A percentile compares a stretch with the other conserved stretches of the same genome.
Evolutionary conservation across 441 rosid genomes (phyloP).

Genomic region (Omphalea diandra): DNA sequence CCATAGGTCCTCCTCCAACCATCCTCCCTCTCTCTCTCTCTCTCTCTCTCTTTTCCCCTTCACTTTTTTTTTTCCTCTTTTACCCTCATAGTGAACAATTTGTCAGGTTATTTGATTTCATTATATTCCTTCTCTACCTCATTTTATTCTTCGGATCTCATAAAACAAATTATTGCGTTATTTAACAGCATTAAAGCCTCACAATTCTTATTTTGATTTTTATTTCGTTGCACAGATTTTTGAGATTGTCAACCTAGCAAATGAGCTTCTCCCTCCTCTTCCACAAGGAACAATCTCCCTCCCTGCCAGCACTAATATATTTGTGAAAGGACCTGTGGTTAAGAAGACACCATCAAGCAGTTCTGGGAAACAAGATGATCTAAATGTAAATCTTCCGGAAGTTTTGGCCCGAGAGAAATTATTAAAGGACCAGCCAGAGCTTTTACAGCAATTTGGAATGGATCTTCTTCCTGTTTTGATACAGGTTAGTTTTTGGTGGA

Average conservation of each 20-base stretch:
- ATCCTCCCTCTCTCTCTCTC: neutral
- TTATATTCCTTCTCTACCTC: too few relatives aligned
- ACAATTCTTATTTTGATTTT: neutral
- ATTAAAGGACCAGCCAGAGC: slow-evolving; percentile 90
- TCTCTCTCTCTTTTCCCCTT: neutral
- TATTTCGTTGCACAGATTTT: slow-evolving; percentile 51
- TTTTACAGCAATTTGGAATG: slow-evolving; percentile 94
- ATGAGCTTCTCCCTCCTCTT: slow-evolving; percentile 97
- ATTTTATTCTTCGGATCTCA: too few relatives aligned
- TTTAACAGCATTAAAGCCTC: neutral
- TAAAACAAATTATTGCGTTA: too few relatives aligned
- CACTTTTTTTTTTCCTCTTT: too few relatives aligned
- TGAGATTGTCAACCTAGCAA: slow-evolving; percentile 99
- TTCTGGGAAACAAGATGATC: slow-evolving; percentile 71
- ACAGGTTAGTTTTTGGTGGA: slow-evolving; percentile 51
- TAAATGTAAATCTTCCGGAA: slow-evolving; percentile 49
- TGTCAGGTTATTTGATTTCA: too few relatives aligned
- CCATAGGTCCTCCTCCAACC: too few relatives aligned
- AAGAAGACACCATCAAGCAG: slow-evolving; percentile 67
- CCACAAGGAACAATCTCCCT: slow-evolving; percentile 93
- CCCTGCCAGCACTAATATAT: slow-evolving; percentile 67
- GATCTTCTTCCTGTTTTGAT: slow-evolving; percentile 96
- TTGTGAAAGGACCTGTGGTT: slow-evolving; percentile 69
- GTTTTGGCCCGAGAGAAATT: slow-evolving; percentile 83
- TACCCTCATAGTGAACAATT: too few relatives aligned